These are phyloP conservation scores for Rhynchospora tenuis DNA, from an alignment of 176 grass and related monocot genomes.

Conservation along the genomic window DNA sequence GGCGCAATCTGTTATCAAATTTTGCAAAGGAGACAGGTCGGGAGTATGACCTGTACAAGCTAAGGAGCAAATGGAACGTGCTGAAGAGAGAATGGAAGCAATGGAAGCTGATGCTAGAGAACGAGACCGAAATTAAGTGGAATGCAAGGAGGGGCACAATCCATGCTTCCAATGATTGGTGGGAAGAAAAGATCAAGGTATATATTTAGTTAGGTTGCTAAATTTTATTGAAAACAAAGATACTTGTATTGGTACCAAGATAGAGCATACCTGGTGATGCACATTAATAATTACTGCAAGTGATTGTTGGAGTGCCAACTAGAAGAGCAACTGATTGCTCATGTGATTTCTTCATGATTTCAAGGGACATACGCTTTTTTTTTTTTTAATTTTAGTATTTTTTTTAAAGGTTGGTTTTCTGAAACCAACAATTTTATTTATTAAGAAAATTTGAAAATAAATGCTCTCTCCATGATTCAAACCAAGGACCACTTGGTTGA, in stretches of 20 bases:
- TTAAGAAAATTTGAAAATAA: no score
- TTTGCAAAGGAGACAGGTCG: conserved; percentile 17
- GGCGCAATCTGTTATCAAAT: conserved; percentile 7
- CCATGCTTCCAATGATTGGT: conserved; percentile 22
- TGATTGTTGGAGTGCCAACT: background rate
- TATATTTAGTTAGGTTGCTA: background rate
- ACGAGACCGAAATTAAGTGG: conserved; percentile 23
- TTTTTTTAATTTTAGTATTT: no score
- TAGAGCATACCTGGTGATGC: background rate
- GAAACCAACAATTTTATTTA: no score
- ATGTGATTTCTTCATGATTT: background rate
- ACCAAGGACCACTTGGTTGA: no score
- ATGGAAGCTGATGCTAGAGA: conserved; percentile 23
- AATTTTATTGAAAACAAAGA: background rate
- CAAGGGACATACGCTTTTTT: background rate
- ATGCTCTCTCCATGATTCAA: no score
- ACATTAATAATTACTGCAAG: background rate
- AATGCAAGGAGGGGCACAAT: conserved; percentile 1
- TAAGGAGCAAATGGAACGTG: conserved; percentile 20
- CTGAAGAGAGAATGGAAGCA: conserved; percentile 32
- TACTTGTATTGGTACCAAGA: background rate
- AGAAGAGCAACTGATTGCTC: background rate
- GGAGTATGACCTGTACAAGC: background rate
- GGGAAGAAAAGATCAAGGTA: conserved; percentile 34
- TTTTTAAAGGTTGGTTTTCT: no score